Evolutionary conservation across 2,329 filamentous ascomycete species (phyloP).

Genomic region (Aspergillus nomiae): DNA sequence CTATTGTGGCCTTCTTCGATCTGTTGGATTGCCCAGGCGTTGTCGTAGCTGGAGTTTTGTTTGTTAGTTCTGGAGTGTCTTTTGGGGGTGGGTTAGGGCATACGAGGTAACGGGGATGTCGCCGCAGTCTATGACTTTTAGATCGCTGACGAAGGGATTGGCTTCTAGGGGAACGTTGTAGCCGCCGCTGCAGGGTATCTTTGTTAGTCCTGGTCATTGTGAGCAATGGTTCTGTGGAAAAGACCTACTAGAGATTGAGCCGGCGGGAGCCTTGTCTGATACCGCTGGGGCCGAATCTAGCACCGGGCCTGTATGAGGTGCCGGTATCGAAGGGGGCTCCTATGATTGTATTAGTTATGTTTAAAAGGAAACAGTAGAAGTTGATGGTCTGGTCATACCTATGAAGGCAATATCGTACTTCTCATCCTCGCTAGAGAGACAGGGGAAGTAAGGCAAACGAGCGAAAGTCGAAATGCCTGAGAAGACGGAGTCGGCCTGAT

Average conservation of each 20-base stretch:
- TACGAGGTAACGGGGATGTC: slow-evolving; percentile 84
- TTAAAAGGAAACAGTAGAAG: background rate
- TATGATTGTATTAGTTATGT: slow-evolving; percentile 30
- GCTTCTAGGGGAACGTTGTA: slow-evolving; percentile 81
- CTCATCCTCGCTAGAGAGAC: slow-evolving; percentile 68
- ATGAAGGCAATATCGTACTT: slow-evolving; percentile 86
- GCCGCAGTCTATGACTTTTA: slow-evolving; percentile 78
- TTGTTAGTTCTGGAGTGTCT: background rate
- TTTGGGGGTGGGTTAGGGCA: slow-evolving; percentile 32
- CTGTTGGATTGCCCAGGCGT: slow-evolving; percentile 76
- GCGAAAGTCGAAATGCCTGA: slow-evolving; percentile 87
- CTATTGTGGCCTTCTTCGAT: slow-evolving; percentile 83
- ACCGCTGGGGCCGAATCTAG: slow-evolving; percentile 79
- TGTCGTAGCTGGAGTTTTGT: slow-evolving; percentile 66
- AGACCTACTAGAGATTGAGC: slow-evolving; percentile 78
- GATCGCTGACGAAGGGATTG: slow-evolving; percentile 81
- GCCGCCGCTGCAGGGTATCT: slow-evolving; percentile 67
- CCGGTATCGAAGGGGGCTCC: slow-evolving; percentile 84
- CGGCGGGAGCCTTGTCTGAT: slow-evolving; percentile 84
- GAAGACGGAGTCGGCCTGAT: slow-evolving; percentile 80
- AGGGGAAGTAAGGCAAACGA: slow-evolving; percentile 74
- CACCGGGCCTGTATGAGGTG: slow-evolving; percentile 81
- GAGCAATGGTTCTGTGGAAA: slow-evolving; percentile 18
- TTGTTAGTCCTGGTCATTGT: slow-evolving; percentile 40
- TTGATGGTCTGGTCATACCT: slow-evolving; percentile 49